Percentiles rank a stretch among this genome's conserved stretches.
Conservation (phyloP, 2,329 filamentous ascomycete species). For the Parafenestella ontariensis region DNA sequence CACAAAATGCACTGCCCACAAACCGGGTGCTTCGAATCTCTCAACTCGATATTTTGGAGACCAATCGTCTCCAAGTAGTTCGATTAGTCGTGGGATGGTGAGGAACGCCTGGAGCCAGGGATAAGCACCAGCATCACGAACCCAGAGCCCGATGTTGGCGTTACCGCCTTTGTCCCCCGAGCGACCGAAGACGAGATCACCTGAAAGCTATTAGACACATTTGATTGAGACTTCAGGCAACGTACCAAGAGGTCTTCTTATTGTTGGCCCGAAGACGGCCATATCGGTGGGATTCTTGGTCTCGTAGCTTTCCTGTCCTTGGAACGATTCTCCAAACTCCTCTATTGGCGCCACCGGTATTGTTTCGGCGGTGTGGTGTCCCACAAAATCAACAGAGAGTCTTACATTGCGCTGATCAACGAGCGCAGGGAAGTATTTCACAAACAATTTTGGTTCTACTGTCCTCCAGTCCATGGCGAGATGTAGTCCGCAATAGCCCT, state of each 20-base stretch:
- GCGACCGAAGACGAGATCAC: conserved; percentile 36
- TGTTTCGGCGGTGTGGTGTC: background rate
- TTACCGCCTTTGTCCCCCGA: conserved; percentile 38
- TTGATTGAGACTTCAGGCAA: background rate
- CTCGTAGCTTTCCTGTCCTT: conserved; percentile 34
- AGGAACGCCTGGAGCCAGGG: conserved; percentile 29
- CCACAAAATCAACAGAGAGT: conserved; percentile 17
- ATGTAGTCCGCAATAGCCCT: conserved; percentile 29
- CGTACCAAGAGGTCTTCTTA: conserved; percentile 28
- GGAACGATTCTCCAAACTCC: conserved; percentile 5
- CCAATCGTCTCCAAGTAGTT: conserved; percentile 25
- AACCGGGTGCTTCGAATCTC: conserved; percentile 18
- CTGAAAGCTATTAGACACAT: conserved; percentile 22
- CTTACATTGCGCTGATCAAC: conserved; percentile 23
- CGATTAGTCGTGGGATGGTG: conserved; percentile 15
- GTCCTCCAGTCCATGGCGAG: conserved; percentile 49
- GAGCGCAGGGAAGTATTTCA: conserved; percentile 17
- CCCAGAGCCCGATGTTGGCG: conserved; percentile 32
- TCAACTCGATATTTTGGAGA: conserved; percentile 15
- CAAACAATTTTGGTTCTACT: conserved; percentile 40
- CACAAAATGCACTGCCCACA: conserved; percentile 51
- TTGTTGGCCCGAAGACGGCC: conserved; percentile 40
- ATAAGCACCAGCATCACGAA: conserved; percentile 28
- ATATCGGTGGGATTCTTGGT: conserved; percentile 31
- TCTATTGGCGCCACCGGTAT: background rate